Conservation (phyloP, 2,329 filamentous ascomycete species). For the Ophiobolus disseminans region DNA sequence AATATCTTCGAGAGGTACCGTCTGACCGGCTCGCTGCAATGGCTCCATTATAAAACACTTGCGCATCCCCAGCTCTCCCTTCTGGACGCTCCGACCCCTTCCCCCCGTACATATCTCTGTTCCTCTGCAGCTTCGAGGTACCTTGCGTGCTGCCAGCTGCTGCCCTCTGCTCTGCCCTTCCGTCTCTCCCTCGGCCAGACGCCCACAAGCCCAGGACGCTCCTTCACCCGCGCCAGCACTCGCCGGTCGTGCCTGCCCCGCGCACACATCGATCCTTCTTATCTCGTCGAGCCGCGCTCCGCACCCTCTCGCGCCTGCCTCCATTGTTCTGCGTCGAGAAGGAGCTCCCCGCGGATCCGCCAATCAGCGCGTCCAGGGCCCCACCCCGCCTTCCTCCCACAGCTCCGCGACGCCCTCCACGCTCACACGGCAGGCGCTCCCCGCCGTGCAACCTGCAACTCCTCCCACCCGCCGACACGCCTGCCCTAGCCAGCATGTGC, state of each 20-base stretch:
- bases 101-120: constrained; percentile 17
- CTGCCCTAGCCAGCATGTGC: constrained; percentile 56
- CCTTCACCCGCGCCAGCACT: constrained; percentile 2
- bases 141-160: constrained; percentile 18
- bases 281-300: constrained; percentile 17
- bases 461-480: constrained; percentile 13
- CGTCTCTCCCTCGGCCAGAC: constrained; percentile 17
- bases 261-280: not conserved
- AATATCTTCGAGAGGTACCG: constrained; percentile 48
- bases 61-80: constrained; percentile 40
- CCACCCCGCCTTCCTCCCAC: constrained; percentile 31
- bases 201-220: not conserved
- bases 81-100: constrained; percentile 40
- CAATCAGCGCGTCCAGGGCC: constrained; percentile 34
- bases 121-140: constrained; percentile 2
- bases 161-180: constrained; percentile 14
- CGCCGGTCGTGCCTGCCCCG: not conserved
- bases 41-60: constrained; percentile 49
- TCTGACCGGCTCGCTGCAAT: constrained; percentile 45
- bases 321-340: constrained; percentile 18
- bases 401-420: constrained; percentile 13
- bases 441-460: constrained; percentile 30
- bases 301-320: constrained; percentile 11
- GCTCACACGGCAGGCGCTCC: constrained; percentile 30
- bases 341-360: constrained; percentile 28